Percentiles rank a stretch among this genome's conserved stretches.
Conservation (phyloP, 2,329 filamentous ascomycete species). For the Volutella citrinella region DNA sequence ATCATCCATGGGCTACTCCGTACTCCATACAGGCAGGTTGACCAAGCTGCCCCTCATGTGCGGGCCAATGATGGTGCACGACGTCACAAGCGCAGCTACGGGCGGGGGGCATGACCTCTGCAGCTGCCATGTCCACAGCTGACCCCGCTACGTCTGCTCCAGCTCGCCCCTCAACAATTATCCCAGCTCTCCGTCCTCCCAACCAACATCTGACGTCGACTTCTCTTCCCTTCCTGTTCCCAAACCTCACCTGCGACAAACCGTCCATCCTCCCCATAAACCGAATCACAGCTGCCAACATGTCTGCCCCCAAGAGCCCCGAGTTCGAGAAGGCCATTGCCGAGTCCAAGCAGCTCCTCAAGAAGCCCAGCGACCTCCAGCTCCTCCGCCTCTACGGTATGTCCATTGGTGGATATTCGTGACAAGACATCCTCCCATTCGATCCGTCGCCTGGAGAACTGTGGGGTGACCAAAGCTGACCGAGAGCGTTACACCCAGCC, state of each 20-base stretch:
- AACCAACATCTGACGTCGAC: background rate
- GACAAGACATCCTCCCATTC: no score
- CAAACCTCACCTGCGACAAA: background rate
- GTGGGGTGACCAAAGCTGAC: background rate
- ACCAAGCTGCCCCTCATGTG: no score
- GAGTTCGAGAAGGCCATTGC: background rate
- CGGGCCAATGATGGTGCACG: no score
- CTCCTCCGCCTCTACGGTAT: background rate
- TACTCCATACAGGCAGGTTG: no score
- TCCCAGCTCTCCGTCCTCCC: background rate
- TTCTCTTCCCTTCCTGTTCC: background rate
- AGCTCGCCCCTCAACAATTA: background rate
- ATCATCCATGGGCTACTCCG: no score
- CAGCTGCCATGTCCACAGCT: no score
- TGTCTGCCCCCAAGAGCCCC: background rate
- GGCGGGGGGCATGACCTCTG: no score
- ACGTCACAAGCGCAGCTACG: no score
- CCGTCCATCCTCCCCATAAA: background rate
- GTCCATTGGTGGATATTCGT: no score
- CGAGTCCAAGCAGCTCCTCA: background rate
- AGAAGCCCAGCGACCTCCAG: background rate
- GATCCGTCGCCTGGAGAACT: background rate
- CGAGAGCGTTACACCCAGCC: background rate
- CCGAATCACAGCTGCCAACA: no score
- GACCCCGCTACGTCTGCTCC: background rate